Evolutionary conservation across 345 rosid genomes (phyloP), one percentile per base, ranked within the genome.

Genomic region (Sisymbrium irio): DNA sequence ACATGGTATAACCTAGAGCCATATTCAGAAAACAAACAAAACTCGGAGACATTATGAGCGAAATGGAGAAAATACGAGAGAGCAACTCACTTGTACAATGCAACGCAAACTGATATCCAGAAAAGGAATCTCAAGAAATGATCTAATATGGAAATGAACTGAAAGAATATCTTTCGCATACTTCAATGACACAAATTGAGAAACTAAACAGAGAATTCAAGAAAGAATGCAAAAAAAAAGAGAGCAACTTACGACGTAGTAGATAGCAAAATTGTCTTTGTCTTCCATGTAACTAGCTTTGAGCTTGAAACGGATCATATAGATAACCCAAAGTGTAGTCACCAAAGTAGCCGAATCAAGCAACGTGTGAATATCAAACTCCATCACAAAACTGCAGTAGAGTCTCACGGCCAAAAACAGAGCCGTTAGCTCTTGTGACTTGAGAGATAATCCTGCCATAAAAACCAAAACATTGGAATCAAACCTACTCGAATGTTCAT

Each of bases 371-470:
- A 93, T 87, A 81, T 90, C 97, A 81, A 83, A 89, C 60, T 90
- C 98, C 97, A 93, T 93, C 32, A 93, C 98, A 78, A 90, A 83
- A 81, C 98, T 90, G 72, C 98, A 90, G 64, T 90, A 93, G 42
- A 93, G 77, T 65, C 98, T 84, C 64, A 86, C 92, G 7, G 89
- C 98, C 65, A 93, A 63, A 77, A 93, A 93, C 33, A 89, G 64
- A 65, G 98, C 97, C 20, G 98, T 93, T 70, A 93, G 74, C 76
- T 93, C 98, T 80, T 93, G 97, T 1, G 92, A 78, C 80, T 88
- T 90, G 49, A 93, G 77, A 14, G 98, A 93, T 20, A 93, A 71
- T 45, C 98, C 98, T 93, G 25, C 25, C 25, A 22, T 51, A 32
- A 62, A 30, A 11, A 27, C 44, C 2, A 0, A 35, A 10, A 71